Base-by-base conservation (phyloP, 176 grass and related monocot species). In the Saccharum officinarum region DNA sequence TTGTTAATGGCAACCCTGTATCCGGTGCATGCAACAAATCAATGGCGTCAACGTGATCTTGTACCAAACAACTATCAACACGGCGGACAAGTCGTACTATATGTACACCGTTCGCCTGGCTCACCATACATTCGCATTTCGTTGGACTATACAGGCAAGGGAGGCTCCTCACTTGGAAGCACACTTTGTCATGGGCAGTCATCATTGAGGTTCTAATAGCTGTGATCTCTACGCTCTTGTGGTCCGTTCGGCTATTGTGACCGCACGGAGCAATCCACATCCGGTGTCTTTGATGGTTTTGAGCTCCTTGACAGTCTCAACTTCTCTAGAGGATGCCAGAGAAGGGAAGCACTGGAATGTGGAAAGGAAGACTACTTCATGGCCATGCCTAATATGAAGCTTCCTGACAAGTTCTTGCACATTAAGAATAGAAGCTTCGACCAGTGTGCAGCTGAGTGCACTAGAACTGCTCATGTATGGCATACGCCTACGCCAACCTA, bases 391-490 rank as follows among this genome's bases (percentile, higher is more conserved):
- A 5, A 18, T 20, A 41, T 71, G 68, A 71, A 71, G 20, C 5
- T 71, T 23, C 68, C 68, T 13, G 68, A 71, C 20, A 64, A 64
- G 12, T 64, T 64, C 26, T 14, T 15, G 12, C 26, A 64, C 61
- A 70, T 40, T 20, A 37, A 1, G 25, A 92, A 64, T 45, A 23
- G 45, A 61, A 94, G 47, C 41, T 70, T 87, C 1, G 41, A 94
- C 22, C 54, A 57, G 65, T 88, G 82, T 45, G 49, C 71, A 14
- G 89, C 86, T 5, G 39, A 85, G 66, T 94, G 89, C 36, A 41
- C 67, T 14, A 45, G 18, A 18, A 94, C 63, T 94, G 92, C 78
- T 89, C 87, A 0, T 92, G 92, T 42, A 36, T 44, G 1, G 89
- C 89, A 2, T 92, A 94, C 1, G 72, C 84, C 17, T 87, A 82